Base-by-base conservation (phyloP, 2,329 filamentous ascomycete species). In the Epichloe hybrida region DNA sequence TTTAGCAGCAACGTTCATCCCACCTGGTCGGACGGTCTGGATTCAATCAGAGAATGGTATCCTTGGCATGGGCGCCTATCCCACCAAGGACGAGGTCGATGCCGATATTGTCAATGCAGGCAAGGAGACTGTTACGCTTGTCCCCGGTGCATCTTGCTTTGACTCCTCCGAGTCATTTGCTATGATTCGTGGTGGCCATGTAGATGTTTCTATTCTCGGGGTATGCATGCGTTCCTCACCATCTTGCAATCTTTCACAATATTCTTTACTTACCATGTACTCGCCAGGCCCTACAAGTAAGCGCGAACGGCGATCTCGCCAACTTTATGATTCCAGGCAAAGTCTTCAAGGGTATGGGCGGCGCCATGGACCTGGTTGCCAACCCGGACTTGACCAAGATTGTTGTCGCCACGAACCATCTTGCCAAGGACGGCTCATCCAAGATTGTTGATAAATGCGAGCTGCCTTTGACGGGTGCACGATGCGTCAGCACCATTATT, bases 241-340 rank as follows among this genome's bases (percentile, higher is more conserved):
- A 27, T 31, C 6, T 31, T 21, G 8, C 8, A 50, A 5, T 36
- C 23, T 11, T 20, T 3, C 50, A 48, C 48, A 46, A 58, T 50
- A 4, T 12, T 27, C 43, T 21, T 60, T 41, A 42, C 34, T 37
- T 7, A 50, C 41, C n/a, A 11, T 12, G 21, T 9, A 23, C 23
- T 8, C 7, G 5, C 31, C 35, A 58, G 64, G 84, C 87, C 2
- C 79, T 91, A 57, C 86, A 94, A 69, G 87, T 93, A 21, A 84
- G 80, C 56, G 86, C 86, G 0, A 73, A 77, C 2, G 88, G 88
- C 27, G 88, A 94, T 62, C 69, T 94, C 49, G 88, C 88, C 44
- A 93, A 93, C 68, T 94, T 88, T 73, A 93, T 93, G 84, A 85
- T 94, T 55, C 88, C 88, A 0, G 88, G 88, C 23, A 93, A 91